Conservation (phyloP, 306 rosid genomes). For the Trifolium fragiferum region DNA sequence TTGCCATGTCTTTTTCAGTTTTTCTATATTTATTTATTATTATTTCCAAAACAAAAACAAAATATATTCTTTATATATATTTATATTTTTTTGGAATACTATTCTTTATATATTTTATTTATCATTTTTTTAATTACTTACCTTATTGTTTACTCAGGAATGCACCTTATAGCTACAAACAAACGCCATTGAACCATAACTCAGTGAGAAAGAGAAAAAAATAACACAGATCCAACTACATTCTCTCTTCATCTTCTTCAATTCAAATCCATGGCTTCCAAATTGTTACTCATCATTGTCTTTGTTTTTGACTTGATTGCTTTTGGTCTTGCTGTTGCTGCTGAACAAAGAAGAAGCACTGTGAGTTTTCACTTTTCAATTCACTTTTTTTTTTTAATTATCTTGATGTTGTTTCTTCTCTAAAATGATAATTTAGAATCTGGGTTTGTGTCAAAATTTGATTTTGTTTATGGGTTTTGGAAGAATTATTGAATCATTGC, state of each 20-base stretch:
- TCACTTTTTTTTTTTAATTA: neutral
- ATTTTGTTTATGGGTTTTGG: neutral
- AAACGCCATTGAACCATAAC: conserved; percentile 16
- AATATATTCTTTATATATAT: too few species aligned
- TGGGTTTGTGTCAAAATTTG: conserved; percentile 22
- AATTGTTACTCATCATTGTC: conserved; percentile 68
- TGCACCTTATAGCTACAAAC: conserved; percentile 34
- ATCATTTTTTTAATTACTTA: conserved; percentile 12
- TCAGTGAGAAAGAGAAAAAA: neutral
- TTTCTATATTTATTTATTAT: neutral
- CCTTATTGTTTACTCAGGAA: conserved; percentile 28
- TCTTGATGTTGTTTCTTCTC: neutral
- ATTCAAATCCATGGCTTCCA: conserved; percentile 80
- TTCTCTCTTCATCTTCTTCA: conserved; percentile 47
- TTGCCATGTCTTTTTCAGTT: conserved; percentile 50
- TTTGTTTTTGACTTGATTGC: conserved; percentile 76
- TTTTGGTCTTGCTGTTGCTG: conserved; percentile 90
- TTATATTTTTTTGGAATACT: too few species aligned
- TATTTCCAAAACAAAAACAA: neutral
- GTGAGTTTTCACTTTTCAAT: conserved; percentile 54
- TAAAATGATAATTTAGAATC: neutral
- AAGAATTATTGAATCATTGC: neutral
- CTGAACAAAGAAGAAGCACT: conserved; percentile 96
- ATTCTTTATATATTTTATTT: neutral
- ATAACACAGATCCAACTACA: conserved; percentile 50